Percentiles rank a stretch among this genome's conserved stretches.
phyloP scores from a whole-genome alignment of 2,329 filamentous ascomycete species.

The Diaporthe sp. region DNA sequence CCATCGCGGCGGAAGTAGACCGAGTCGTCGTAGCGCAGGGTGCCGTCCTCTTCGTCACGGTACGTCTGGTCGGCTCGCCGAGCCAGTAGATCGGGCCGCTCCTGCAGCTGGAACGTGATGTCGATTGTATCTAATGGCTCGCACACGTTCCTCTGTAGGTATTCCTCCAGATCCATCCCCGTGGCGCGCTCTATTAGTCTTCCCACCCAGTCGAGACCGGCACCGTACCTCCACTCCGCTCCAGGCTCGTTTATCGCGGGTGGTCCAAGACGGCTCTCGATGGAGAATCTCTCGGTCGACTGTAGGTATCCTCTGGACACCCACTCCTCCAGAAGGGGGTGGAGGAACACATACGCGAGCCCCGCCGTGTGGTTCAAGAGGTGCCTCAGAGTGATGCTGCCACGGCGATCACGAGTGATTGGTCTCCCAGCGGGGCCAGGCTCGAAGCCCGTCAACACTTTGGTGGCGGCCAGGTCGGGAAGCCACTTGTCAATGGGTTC shows the following conservation, averaged over 20 bases:
- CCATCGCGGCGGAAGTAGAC: background rate
- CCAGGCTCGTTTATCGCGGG: constrained; percentile 50
- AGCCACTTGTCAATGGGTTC: background rate
- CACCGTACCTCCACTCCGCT: constrained; percentile 48
- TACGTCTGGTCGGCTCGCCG: background rate
- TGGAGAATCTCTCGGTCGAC: constrained; percentile 16
- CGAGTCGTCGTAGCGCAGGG: background rate
- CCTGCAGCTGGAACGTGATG: background rate
- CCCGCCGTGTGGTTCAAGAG: constrained; percentile 64
- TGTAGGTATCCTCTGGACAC: constrained; percentile 32
- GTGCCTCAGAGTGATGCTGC: constrained; percentile 57
- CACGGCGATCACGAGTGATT: background rate
- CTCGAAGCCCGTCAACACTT: background rate
- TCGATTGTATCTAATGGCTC: background rate
- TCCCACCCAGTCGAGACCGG: constrained; percentile 49
- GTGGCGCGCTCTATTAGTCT: constrained; percentile 45
- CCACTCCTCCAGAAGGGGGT: constrained; percentile 39
- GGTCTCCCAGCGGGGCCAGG: background rate
- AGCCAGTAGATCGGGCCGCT: background rate
- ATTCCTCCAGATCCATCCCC: constrained; percentile 32
- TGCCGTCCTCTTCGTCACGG: background rate
- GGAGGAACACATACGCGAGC: constrained; percentile 54
- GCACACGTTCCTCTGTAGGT: constrained; percentile 2
- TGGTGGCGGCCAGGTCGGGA: background rate
- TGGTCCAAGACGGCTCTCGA: constrained; percentile 43